Evolutionary conservation across 2,329 filamentous ascomycete genomes (phyloP).

Genomic region (Aspergillus costaricaensis): DNA sequence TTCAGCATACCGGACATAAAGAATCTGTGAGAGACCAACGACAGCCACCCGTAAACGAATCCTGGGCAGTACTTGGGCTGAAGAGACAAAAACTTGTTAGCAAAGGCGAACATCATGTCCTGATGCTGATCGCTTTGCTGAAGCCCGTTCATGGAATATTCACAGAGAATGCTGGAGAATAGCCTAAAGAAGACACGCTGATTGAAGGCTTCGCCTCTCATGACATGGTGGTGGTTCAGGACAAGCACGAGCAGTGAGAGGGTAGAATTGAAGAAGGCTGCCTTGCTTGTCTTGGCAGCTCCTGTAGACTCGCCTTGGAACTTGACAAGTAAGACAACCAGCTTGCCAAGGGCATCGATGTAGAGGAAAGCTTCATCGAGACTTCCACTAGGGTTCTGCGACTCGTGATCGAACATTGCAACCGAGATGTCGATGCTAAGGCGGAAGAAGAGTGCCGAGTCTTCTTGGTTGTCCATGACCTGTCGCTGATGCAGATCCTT

Average conservation of each 20-base stretch:
- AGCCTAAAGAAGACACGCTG: conserved; percentile 89
- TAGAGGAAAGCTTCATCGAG: conserved; percentile 63
- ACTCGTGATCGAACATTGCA: conserved; percentile 72
- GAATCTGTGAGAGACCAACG: conserved; percentile 77
- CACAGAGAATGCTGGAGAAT: conserved; percentile 79
- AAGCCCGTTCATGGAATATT: conserved; percentile 63
- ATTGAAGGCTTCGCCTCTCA: conserved; percentile 78
- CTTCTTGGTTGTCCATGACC: conserved; percentile 72
- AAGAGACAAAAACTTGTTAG: conserved; percentile 69
- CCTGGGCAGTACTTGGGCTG: conserved; percentile 76
- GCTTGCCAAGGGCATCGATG: conserved; percentile 78
- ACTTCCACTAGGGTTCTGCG: conserved; percentile 61
- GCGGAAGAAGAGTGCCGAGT: conserved; percentile 77
- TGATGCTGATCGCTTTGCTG: conserved; percentile 63
- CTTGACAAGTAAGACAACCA: conserved; percentile 74
- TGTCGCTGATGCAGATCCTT: conserved; percentile 77
- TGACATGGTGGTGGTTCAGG: conserved; percentile 81
- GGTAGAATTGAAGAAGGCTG: conserved; percentile 73
- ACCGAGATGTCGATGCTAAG: conserved; percentile 79
- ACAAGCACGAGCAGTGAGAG: conserved; percentile 77
- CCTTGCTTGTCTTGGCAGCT: conserved; percentile 63
- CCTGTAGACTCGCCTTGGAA: conserved; percentile 66
- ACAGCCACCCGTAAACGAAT: conserved; percentile 84
- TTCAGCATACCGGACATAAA: conserved; percentile 79
- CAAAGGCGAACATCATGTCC: conserved; percentile 71